phyloP scores from a whole-genome alignment of 2,329 filamentous ascomycete genomes.

The Nigrograna mackinnonii region DNA sequence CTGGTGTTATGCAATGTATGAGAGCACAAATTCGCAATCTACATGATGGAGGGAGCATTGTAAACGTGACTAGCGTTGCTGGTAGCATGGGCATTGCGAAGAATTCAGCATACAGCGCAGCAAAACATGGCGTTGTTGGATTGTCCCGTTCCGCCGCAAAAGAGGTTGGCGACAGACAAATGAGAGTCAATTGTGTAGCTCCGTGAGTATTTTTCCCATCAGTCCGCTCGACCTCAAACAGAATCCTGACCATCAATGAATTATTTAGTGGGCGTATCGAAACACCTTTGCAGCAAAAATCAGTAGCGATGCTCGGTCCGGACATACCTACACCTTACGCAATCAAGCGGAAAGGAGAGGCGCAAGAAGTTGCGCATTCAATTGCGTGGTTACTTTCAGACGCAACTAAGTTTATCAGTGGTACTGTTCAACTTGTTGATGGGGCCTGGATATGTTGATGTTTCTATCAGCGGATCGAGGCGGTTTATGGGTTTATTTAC shows the following conservation, averaged over 20 bases:
- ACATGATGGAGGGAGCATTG: conserved; percentile 31
- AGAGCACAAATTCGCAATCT: conserved; percentile 43
- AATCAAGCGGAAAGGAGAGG: conserved; percentile 16
- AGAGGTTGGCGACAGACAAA: conserved; percentile 32
- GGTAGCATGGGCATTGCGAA: conserved; percentile 49
- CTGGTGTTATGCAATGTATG: conserved; percentile 37
- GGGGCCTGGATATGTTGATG: too few species aligned
- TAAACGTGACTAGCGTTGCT: conserved; percentile 54
- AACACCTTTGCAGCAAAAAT: conserved; percentile 26
- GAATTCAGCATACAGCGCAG: conserved; percentile 34
- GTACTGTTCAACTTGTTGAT: conserved; percentile 47
- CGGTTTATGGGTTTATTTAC: too few species aligned
- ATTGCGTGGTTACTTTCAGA: conserved; percentile 50
- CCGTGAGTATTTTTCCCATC: conserved; percentile 19
- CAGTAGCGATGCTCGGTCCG: conserved; percentile 12
- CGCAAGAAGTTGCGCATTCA: conserved; percentile 42
- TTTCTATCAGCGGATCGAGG: too few species aligned
- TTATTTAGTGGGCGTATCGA: conserved; percentile 19
- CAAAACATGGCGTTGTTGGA: conserved; percentile 42
- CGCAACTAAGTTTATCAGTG: conserved; percentile 49
- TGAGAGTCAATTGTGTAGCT: conserved; percentile 27
- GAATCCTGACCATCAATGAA: too few species aligned
- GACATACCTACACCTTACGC: conserved; percentile 12
- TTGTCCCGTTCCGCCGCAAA: conserved; percentile 39
- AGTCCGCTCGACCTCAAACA: neutral